A percentile compares a stretch with the other conserved stretches of the same genome.
These are phyloP conservation scores for Ensete ventricosum DNA, from an alignment of 176 grass and related monocot species.

Conservation along the genomic window DNA sequence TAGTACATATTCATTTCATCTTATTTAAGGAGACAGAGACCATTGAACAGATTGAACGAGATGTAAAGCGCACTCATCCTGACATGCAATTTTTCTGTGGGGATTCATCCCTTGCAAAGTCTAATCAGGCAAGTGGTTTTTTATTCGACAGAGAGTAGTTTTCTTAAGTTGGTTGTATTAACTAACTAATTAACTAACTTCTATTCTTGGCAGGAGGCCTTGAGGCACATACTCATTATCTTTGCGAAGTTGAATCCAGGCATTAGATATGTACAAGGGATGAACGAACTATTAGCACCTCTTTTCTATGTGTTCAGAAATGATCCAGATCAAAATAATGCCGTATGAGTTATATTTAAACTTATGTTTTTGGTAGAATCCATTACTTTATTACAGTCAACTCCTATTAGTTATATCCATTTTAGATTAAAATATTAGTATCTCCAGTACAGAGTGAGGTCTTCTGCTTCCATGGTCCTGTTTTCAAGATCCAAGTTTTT, in stretches of 20 bases:
- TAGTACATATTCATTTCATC: neutral
- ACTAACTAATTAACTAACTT: conserved; percentile 20
- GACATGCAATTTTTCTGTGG: conserved; percentile 88
- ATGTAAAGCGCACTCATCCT: conserved; percentile 87
- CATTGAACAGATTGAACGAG: conserved; percentile 84
- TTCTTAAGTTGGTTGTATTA: conserved; percentile 9
- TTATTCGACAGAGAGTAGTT: conserved; percentile 20
- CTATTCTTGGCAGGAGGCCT: conserved; percentile 39
- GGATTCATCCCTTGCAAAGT: conserved; percentile 66
- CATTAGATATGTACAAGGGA: conserved; percentile 92
- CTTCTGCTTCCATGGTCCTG: neutral
- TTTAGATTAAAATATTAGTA: too few species aligned
- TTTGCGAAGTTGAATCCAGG: conserved; percentile 88
- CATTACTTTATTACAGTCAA: neutral
- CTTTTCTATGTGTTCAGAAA: conserved; percentile 75
- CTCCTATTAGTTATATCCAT: neutral
- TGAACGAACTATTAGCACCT: conserved; percentile 83
- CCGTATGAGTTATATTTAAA: conserved; percentile 53
- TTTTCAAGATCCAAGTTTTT: neutral
- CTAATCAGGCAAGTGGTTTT: conserved; percentile 62
- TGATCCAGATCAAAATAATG: conserved; percentile 72
- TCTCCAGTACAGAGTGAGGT: neutral
- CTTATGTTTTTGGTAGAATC: neutral
- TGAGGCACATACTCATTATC: conserved; percentile 59
- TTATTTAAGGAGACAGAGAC: conserved; percentile 53